These are phyloP conservation scores for Penicillium paxilli DNA, from an alignment of 495 filamentous ascomycete genomes.

Conservation along the genomic window DNA sequence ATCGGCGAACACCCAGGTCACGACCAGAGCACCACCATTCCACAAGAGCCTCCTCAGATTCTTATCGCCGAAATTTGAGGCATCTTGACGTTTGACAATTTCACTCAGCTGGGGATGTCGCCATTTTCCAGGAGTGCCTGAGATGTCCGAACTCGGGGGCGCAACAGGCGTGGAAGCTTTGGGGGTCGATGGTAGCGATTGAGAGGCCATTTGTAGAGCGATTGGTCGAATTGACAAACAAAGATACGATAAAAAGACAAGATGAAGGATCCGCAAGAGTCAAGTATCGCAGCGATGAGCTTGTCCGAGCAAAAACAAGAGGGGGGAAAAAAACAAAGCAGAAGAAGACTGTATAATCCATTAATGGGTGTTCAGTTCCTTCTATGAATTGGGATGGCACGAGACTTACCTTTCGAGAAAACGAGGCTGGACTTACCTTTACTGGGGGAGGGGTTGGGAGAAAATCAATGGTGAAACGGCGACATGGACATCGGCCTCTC, in stretches of 20 bases:
- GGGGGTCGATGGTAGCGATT: constrained; percentile 57
- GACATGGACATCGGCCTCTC: constrained; percentile 1
- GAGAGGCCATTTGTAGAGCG: constrained; percentile 36
- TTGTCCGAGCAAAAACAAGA: background rate
- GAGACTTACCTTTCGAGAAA: constrained; percentile 9
- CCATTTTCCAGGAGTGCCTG: constrained; percentile 78
- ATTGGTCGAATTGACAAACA: background rate
- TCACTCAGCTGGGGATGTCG: constrained; percentile 79
- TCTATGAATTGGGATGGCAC: background rate
- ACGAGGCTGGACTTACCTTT: constrained; percentile 26
- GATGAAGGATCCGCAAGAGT: background rate
- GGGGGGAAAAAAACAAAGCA: too few relatives aligned
- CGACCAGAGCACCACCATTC: constrained; percentile 58
- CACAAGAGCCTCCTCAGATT: constrained; percentile 65
- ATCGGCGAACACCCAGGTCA: constrained; percentile 41
- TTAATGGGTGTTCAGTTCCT: background rate
- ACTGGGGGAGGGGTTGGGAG: background rate
- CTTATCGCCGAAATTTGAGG: constrained; percentile 67
- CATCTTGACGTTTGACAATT: constrained; percentile 71
- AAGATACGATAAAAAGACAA: background rate
- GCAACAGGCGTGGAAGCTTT: constrained; percentile 51
- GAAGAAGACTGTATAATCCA: background rate
- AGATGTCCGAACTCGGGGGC: constrained; percentile 45
- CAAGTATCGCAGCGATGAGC: background rate
- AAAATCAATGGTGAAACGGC: background rate